Conservation (phyloP, 805 yeast species). For the Ogataea angusta region DNA sequence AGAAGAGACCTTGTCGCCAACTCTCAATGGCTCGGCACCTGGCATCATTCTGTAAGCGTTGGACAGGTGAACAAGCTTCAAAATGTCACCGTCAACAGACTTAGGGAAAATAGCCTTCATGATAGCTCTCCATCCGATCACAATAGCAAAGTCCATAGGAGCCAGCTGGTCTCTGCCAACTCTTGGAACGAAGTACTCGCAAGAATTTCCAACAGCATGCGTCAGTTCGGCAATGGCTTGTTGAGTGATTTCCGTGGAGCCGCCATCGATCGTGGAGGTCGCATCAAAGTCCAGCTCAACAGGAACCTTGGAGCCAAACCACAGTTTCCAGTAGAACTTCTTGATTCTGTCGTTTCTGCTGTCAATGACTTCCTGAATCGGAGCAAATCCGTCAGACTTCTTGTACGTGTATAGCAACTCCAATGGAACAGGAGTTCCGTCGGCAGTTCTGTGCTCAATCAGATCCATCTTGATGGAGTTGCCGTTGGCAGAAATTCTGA, state of each 20-base stretch:
- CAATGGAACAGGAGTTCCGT: slow-evolving; percentile 68
- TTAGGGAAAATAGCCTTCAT: slow-evolving; percentile 98
- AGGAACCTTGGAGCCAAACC: slow-evolving; percentile 70
- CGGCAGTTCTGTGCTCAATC: slow-evolving; percentile 86
- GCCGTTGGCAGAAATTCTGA: slow-evolving; percentile 52
- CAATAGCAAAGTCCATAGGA: slow-evolving; percentile 99
- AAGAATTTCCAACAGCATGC: slow-evolving; percentile 94
- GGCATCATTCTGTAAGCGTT: slow-evolving; percentile 92
- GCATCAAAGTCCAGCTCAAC: slow-evolving; percentile 73
- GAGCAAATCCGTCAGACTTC: slow-evolving; percentile 91
- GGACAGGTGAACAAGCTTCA: slow-evolving; percentile 90
- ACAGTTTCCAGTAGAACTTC: slow-evolving; percentile 93
- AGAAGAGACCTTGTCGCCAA: slow-evolving; percentile 81
- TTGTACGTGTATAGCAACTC: slow-evolving; percentile 75
- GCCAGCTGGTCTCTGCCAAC: slow-evolving; percentile 82
- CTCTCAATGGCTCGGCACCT: slow-evolving; percentile 84
- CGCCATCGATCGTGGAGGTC: slow-evolving; percentile 67
- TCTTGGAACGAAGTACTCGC: slow-evolving; percentile 92
- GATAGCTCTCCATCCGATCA: slow-evolving; percentile 97
- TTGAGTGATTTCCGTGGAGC: slow-evolving; percentile 62
- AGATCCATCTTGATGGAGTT: slow-evolving; percentile 64
- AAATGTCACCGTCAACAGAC: slow-evolving; percentile 92
- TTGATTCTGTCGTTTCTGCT: slow-evolving; percentile 92
- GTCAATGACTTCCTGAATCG: slow-evolving; percentile 84
- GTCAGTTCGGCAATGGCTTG: slow-evolving; percentile 87